phyloP scores from a whole-genome alignment of 352 stramenopile genomes.

The Pythium phragmiticola region DNA sequence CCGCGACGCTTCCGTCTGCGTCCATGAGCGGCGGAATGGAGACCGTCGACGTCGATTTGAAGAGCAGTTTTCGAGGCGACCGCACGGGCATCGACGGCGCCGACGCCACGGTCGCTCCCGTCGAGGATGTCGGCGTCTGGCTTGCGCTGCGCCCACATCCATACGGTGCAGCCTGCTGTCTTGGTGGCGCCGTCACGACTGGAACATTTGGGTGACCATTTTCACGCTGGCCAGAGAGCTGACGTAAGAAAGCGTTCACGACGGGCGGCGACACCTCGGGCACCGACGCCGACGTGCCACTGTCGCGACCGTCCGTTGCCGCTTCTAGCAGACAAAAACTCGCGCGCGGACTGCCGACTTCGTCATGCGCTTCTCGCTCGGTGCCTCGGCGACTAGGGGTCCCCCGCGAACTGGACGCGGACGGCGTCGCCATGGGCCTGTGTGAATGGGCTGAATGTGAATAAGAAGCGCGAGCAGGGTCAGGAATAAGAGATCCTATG shows the following conservation, averaged over 20 bases:
- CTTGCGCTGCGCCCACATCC: neutral
- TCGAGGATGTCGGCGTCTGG: constrained; percentile 11
- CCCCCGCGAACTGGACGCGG: neutral
- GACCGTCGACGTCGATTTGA: constrained; percentile 17
- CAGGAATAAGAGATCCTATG: neutral
- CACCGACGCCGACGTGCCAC: constrained; percentile 5
- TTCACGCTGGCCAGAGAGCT: neutral
- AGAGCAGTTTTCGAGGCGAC: constrained; percentile 16
- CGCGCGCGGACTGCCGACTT: constrained; percentile 39
- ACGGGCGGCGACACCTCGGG: constrained; percentile 6
- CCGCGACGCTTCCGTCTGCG: constrained; percentile 14
- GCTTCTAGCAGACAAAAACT: constrained; percentile 70
- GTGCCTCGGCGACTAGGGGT: neutral
- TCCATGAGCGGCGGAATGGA: constrained; percentile 23
- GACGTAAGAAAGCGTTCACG: neutral
- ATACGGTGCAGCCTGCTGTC: constrained; percentile 5
- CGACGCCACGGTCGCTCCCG: constrained; percentile 7
- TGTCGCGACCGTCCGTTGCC: constrained; percentile 22
- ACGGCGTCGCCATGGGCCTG: constrained; percentile 13
- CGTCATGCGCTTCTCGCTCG: constrained; percentile 19
- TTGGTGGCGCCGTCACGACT: neutral
- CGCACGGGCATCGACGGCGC: neutral
- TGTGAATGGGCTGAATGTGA: neutral
- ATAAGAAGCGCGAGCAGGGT: no score
- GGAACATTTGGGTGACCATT: no score